A percentile compares a stretch with the other conserved stretches of the same genome.
Evolutionary conservation across 2,329 filamentous ascomycete species (phyloP).

Genomic region (Aspergillus persii): DNA sequence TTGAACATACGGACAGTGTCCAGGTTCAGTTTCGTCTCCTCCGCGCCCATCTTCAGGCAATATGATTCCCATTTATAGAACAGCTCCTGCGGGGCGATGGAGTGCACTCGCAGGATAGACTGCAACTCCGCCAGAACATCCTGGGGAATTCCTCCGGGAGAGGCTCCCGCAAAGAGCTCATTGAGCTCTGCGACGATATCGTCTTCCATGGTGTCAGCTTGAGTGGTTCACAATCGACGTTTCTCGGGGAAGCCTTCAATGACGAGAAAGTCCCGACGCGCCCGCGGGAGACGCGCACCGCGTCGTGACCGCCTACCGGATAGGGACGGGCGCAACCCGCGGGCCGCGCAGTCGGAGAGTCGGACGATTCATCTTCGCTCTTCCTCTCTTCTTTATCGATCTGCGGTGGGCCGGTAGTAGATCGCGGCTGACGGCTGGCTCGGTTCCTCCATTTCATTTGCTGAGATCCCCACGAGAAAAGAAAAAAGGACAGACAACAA

Average conservation of each 20-base stretch:
- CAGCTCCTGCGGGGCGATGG: conserved; percentile 76
- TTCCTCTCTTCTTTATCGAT: not conserved
- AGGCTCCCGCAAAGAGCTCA: conserved; percentile 57
- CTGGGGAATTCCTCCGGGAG: conserved; percentile 60
- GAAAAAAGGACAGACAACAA: not conserved
- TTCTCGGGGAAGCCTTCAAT: not conserved
- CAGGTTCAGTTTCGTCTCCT: conserved; percentile 70
- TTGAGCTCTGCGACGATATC: conserved; percentile 54
- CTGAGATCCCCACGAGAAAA: not conserved
- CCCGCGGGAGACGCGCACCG: conserved; percentile 5
- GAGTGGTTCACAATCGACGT: not conserved
- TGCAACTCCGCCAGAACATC: conserved; percentile 79
- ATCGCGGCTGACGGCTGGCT: conserved; percentile 7
- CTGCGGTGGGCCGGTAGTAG: conserved; percentile 16
- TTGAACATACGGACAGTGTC: conserved; percentile 76
- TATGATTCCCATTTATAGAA: conserved; percentile 99
- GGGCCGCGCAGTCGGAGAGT: not conserved
- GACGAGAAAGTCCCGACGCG: conserved; percentile 3
- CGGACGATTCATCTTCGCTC: conserved; percentile 6
- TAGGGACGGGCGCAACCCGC: not conserved
- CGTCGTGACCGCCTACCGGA: conserved; percentile 8
- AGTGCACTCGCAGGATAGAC: conserved; percentile 82
- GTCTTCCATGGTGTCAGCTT: conserved; percentile 45
- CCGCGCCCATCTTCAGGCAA: conserved; percentile 86
- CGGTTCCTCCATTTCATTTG: conserved; percentile 4